Evolutionary conservation across 805 yeast genomes (phyloP).

Genomic region (Saccharomycopsis sp.): DNA sequence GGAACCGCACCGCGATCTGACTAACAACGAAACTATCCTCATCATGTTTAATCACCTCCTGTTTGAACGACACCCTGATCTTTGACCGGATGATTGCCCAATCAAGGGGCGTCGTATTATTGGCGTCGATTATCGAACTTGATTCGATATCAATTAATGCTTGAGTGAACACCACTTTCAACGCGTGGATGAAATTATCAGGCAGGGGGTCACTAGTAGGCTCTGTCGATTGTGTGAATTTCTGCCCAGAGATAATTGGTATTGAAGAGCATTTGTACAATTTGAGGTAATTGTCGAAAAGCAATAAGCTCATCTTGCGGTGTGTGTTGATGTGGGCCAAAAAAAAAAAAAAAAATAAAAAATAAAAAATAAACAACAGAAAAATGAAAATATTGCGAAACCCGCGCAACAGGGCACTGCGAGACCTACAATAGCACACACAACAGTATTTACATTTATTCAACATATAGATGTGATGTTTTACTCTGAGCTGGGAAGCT

Average conservation of each 20-base stretch:
- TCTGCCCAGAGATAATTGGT: conserved; percentile 2
- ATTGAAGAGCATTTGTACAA: conserved; percentile 14
- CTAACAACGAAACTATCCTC: conserved; percentile 6
- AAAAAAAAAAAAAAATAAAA: neutral
- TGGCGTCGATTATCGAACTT: neutral
- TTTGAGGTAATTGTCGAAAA: conserved; percentile 10
- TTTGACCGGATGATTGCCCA: conserved; percentile 6
- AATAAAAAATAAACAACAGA: neutral
- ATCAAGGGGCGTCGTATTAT: neutral
- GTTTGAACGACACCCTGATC: conserved; percentile 12
- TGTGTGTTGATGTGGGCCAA: neutral
- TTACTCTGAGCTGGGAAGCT: neutral
- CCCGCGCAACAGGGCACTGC: neutral
- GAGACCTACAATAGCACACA: neutral
- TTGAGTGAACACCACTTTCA: neutral
- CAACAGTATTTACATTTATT: neutral
- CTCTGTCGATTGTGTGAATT: neutral
- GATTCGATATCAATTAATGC: neutral
- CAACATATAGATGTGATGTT: neutral
- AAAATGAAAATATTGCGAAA: neutral
- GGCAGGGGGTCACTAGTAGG: neutral
- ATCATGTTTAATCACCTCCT: neutral
- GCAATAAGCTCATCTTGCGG: conserved; percentile 1
- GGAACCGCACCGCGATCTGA: conserved; percentile 9
- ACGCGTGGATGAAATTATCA: neutral